These are phyloP conservation scores for Calamus simplicifolius DNA, from an alignment of 176 grass and related monocot species.

Conservation along the genomic window DNA sequence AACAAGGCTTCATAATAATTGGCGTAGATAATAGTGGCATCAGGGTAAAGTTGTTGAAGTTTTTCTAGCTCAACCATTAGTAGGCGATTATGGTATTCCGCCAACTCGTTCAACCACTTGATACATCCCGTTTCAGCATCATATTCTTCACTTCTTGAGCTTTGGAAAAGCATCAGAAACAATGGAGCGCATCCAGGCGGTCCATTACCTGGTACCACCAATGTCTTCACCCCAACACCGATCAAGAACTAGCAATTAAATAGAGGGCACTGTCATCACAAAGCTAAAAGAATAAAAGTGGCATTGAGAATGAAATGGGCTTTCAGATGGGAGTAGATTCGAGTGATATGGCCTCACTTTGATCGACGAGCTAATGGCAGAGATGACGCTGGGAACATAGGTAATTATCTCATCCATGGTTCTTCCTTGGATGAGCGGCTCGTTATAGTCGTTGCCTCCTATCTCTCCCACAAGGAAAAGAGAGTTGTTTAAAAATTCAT, in stretches of 20 bases:
- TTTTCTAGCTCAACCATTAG: not conserved
- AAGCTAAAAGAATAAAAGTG: too few species aligned
- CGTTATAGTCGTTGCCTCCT: constrained; percentile 16
- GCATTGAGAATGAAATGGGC: too few species aligned
- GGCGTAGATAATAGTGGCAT: not conserved
- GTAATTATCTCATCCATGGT: not conserved
- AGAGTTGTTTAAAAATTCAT: not conserved
- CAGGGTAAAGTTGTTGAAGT: not conserved
- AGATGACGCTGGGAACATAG: not conserved
- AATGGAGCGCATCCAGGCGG: not conserved
- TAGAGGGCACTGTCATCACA: too few species aligned
- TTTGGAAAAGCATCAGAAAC: not conserved
- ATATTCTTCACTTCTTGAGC: not conserved
- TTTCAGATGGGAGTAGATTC: too few species aligned
- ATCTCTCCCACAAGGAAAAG: constrained; percentile 13
- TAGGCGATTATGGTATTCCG: not conserved
- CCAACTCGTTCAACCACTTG: not conserved
- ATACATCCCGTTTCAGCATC: not conserved
- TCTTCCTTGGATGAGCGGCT: not conserved
- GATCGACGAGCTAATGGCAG: not conserved
- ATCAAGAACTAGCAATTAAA: constrained; percentile 10
- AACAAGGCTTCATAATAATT: not conserved
- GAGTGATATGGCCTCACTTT: not conserved
- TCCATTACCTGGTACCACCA: not conserved
- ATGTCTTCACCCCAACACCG: constrained; percentile 1